These are phyloP conservation scores for Syncephalastrum racemosum DNA, from an alignment of 371 early-diverging fungal species.

Conservation along the genomic window DNA sequence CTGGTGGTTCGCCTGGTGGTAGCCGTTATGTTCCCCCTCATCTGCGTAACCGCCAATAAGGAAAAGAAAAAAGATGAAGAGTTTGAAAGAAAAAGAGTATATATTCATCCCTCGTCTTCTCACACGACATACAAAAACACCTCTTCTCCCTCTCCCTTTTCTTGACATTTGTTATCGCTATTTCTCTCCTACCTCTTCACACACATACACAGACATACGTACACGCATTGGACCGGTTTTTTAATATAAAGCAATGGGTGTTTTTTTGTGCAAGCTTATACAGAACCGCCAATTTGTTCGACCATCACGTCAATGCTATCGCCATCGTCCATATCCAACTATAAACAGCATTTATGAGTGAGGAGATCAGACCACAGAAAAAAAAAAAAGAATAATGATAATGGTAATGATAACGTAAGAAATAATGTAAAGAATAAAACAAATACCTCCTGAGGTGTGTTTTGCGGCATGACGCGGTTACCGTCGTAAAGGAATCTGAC, in stretches of 20 bases:
- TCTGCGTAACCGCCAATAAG: slow-evolving; percentile 8
- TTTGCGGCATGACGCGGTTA: slow-evolving; percentile 66
- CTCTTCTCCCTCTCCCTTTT: no score
- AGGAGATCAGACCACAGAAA: neutral
- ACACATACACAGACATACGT: no score
- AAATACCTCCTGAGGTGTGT: slow-evolving; percentile 82
- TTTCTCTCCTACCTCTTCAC: no score
- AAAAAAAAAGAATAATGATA: slow-evolving; percentile 5
- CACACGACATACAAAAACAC: no score
- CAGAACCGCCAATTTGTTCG: slow-evolving; percentile 83
- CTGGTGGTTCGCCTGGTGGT: slow-evolving; percentile 17
- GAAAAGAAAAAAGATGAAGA: no score
- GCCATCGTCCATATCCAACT: slow-evolving; percentile 95
- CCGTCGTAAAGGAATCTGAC: slow-evolving; percentile 92
- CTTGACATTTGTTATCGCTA: no score
- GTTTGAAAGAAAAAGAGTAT: no score
- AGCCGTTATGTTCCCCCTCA: slow-evolving; percentile 21
- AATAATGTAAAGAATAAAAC: slow-evolving; percentile 1
- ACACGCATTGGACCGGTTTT: no score
- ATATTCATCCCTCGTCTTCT: no score
- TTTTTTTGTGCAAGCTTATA: no score
- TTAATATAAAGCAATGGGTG: no score
- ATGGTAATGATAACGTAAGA: neutral
- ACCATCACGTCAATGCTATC: slow-evolving; percentile 94
- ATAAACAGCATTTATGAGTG: slow-evolving; percentile 12